Base-by-base conservation (phyloP, 2,329 filamentous ascomycete species). In the Arthrobotrys musiformis region DNA sequence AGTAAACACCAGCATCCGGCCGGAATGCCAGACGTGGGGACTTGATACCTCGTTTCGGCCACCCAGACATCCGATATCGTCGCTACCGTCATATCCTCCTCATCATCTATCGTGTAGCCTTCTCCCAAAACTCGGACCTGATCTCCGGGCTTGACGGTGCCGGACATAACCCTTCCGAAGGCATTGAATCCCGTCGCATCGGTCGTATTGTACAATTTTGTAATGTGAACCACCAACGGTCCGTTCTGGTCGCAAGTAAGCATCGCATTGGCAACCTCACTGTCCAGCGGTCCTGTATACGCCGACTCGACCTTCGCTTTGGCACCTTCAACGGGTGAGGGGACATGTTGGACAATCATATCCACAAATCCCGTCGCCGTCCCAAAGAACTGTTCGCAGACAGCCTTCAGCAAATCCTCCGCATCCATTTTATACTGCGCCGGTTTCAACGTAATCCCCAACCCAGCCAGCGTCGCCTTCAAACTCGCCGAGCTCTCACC, bases 351-450 rank as follows among this genome's bases (percentile, higher is more conserved):
- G 8, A 94, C 89, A 74, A 98, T 85, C 95, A 99, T 98, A 83
- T 99, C 95, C 42, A 98, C 94, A 81, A 99, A 97, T 0, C 93
- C 94, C 17, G 89, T 90, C 0, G 93, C 92, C 7, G 92, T 90
- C 0, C 95, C 95, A 81, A 99, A 99, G 85, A 98, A 99, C 82
- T 97, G 93, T 82, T 93, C 92, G 83, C 94, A 98, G 4, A 97
- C 94, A 62, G 96, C 85, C 82, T 92, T 94, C 70, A 99, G 87
- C 15, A 99, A 87, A 40, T 94, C 91, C 81, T 92, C 95, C 3
- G 95, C 94, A 82, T 99, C 94, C 1, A 90, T 89, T 83, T 91
- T 95, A 83, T 96, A 93, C 82, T 98, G 93, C 6, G 93, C 94
- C 2, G 95, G 94, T 85, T 98, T 99, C 79, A 99, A 85, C 19